A percentile compares a stretch with the other conserved stretches of the same genome.
phyloP scores from a whole-genome alignment of 2,329 filamentous ascomycete genomes.

The Aspergillus caelatus region DNA sequence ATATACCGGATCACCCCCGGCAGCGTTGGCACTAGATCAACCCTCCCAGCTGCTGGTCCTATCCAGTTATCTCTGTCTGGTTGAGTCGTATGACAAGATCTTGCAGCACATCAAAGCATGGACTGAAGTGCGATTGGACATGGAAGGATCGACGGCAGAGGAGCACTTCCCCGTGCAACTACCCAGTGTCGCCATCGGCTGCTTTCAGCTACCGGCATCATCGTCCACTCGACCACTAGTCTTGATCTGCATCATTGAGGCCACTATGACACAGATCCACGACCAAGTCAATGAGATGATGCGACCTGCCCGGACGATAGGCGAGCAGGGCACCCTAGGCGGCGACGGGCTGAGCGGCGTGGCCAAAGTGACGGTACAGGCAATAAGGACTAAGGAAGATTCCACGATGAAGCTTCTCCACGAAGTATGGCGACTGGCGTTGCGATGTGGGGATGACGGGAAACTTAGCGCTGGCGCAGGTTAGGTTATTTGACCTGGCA shows the following conservation, averaged over 20 bases:
- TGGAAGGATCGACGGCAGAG: not conserved
- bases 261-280: conserved; percentile 19
- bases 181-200: conserved; percentile 1
- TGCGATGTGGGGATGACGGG: no score
- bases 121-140: conserved; percentile 2
- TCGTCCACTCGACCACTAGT: conserved; percentile 3
- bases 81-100: conserved; percentile 8
- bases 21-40: conserved; percentile 5
- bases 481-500: not conserved
- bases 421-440: not conserved
- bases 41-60: conserved; percentile 9
- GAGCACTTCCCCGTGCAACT: conserved; percentile 7
- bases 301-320: not conserved
- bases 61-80: conserved; percentile 11
- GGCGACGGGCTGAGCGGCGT: conserved; percentile 1
- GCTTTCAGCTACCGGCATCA: conserved; percentile 1
- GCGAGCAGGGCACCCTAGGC: not conserved
- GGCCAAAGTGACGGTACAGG: conserved; percentile 6
- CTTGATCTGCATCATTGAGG: conserved; percentile 14
- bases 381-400: conserved; percentile 3
- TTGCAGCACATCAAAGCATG: conserved; percentile 11
- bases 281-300: conserved; percentile 6
- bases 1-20: not conserved
- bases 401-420: conserved; percentile 7
- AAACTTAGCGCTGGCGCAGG: no score